phyloP scores from a whole-genome alignment of 441 rosid genomes.

The Bruguiera hainesii region DNA sequence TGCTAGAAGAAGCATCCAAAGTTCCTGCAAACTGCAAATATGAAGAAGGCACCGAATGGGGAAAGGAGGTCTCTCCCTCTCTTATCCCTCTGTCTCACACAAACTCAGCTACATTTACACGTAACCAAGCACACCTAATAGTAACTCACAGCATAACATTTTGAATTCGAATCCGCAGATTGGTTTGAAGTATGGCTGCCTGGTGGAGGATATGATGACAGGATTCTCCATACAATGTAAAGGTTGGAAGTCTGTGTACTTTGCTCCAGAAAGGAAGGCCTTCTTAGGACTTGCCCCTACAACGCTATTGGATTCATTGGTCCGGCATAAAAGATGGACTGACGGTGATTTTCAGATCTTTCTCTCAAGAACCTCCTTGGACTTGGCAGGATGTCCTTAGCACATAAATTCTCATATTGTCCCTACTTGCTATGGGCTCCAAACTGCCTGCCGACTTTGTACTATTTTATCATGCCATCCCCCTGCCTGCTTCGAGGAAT shows the following conservation, averaged over 20 bases:
- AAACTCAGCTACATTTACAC: too few relatives aligned
- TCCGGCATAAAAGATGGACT: conserved; percentile 35
- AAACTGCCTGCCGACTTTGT: conserved; percentile 22
- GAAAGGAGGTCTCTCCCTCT: neutral
- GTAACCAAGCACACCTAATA: too few relatives aligned
- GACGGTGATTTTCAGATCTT: conserved; percentile 36
- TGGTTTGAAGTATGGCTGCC: conserved; percentile 22
- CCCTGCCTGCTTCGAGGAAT: conserved; percentile 21
- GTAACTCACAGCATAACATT: too few relatives aligned
- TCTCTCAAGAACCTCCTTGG: conserved; percentile 27
- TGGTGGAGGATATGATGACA: conserved; percentile 31
- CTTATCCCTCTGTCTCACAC: neutral
- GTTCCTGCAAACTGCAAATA: neutral
- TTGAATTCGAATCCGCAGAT: neutral
- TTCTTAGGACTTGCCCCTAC: conserved; percentile 32
- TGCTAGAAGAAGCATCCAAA: neutral
- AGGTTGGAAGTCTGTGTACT: conserved; percentile 32
- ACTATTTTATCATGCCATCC: conserved; percentile 27
- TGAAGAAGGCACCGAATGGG: conserved; percentile 2
- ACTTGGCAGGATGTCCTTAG: conserved; percentile 16
- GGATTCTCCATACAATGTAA: conserved; percentile 27
- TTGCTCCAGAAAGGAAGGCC: conserved; percentile 22
- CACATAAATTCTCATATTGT: conserved; percentile 22
- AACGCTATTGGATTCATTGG: conserved; percentile 21
- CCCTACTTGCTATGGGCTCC: conserved; percentile 22